Conservation (phyloP, 75 land plant species). For the Azolla pinnata region DNA sequence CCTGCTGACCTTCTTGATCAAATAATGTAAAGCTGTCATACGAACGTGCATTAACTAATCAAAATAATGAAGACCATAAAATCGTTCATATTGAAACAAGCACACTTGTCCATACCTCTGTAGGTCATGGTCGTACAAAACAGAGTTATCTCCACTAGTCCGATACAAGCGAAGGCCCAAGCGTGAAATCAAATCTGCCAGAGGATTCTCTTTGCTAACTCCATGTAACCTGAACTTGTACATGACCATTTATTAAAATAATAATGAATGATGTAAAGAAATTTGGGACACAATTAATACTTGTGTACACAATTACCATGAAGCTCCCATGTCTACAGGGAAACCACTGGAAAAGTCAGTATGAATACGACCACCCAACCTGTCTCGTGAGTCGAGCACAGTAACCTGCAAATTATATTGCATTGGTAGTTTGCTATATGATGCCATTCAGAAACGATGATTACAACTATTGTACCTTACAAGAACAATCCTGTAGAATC, state of each 20-base stretch:
- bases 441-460: not conserved
- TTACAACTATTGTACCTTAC: constrained; percentile 43
- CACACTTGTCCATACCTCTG: too few species aligned
- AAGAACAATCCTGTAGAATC: constrained; percentile 48
- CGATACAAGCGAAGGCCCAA: constrained; percentile 70
- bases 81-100: too few species aligned
- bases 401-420: constrained; percentile 40
- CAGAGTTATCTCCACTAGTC: constrained; percentile 90
- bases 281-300: constrained; percentile 1
- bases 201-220: constrained; percentile 77
- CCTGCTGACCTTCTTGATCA: constrained; percentile 64
- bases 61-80: too few species aligned
- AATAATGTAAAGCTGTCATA: constrained; percentile 82
- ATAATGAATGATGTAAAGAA: too few species aligned
- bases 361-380: constrained; percentile 86
- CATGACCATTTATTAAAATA: too few species aligned
- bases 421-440: not conserved
- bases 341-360: constrained; percentile 94
- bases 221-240: constrained; percentile 99
- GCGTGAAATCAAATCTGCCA: constrained; percentile 64
- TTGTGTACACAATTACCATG: constrained; percentile 52
- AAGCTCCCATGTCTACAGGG: constrained; percentile 98
- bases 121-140: constrained; percentile 91
- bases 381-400: constrained; percentile 75
- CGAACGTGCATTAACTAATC: too few species aligned